These are phyloP conservation scores for Rhododendron henanense DNA, from an alignment of 148 eudicot species.

Conservation along the genomic window DNA sequence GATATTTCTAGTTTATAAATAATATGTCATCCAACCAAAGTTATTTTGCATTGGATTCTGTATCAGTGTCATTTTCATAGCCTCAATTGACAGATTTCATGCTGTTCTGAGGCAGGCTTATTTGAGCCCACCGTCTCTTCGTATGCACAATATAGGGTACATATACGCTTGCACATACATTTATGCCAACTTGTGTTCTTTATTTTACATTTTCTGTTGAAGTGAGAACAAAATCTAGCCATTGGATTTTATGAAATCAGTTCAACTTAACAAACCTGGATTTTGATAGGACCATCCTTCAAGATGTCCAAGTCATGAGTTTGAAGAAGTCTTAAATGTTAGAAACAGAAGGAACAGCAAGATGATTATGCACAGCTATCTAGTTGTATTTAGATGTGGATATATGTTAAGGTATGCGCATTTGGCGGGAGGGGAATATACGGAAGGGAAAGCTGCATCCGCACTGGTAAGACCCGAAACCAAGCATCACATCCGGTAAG, in stretches of 20 bases:
- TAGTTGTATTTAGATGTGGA: background rate
- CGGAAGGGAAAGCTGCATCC: too few species aligned
- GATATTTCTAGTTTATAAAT: background rate
- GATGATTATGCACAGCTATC: background rate
- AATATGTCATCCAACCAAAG: background rate
- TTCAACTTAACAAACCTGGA: background rate
- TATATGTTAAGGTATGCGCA: background rate
- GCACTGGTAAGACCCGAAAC: background rate
- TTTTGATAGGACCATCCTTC: background rate
- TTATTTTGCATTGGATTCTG: background rate
- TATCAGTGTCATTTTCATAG: background rate
- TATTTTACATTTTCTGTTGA: background rate
- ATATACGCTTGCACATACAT: background rate
- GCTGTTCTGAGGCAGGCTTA: background rate
- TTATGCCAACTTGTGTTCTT: background rate
- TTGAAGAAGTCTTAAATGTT: background rate
- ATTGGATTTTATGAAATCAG: background rate
- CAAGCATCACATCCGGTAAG: background rate
- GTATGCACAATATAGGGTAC: background rate
- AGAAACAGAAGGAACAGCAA: background rate
- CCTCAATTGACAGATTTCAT: background rate
- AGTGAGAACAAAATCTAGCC: background rate
- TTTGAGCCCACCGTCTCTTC: background rate
- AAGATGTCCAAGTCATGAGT: background rate
- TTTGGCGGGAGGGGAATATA: too few species aligned